Percentiles rank a stretch among this genome's conserved stretches.
Evolutionary conservation across 2,329 filamentous ascomycete genomes (phyloP).

Genomic region (Zymoseptoria ardabiliae): DNA sequence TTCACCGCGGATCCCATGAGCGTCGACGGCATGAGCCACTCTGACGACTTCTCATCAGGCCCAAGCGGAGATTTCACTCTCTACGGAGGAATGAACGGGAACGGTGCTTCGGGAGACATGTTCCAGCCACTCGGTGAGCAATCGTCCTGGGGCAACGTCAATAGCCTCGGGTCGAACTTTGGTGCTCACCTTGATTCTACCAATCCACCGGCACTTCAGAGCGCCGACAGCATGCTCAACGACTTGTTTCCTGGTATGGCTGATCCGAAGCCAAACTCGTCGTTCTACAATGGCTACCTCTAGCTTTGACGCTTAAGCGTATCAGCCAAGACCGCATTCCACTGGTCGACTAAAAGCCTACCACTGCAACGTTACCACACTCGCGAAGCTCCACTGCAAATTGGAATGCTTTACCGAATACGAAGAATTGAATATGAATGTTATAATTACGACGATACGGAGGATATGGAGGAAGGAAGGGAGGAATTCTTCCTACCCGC

Average conservation of each 20-base stretch:
- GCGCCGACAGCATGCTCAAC: slow-evolving; percentile 15
- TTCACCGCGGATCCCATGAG: slow-evolving; percentile 44
- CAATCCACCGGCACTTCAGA: slow-evolving; percentile 10
- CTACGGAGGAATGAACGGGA: slow-evolving; percentile 34
- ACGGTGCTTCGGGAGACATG: slow-evolving; percentile 21
- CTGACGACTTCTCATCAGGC: slow-evolving; percentile 51
- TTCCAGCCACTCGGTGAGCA: slow-evolving; percentile 21
- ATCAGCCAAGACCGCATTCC: not conserved
- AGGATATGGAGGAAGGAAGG: not conserved
- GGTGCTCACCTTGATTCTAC: slow-evolving; percentile 9
- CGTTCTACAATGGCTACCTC: not conserved
- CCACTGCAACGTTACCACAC: not conserved
- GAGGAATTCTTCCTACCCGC: not conserved
- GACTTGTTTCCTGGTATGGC: slow-evolving; percentile 18
- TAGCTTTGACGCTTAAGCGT: not conserved
- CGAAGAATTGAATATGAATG: not conserved
- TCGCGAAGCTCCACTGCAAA: not conserved
- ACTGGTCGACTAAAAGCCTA: not conserved
- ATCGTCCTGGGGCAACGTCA: slow-evolving; percentile 31
- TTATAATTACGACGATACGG: not conserved
- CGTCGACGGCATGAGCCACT: slow-evolving; percentile 36
- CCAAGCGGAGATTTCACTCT: slow-evolving; percentile 54
- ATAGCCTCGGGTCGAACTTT: slow-evolving; percentile 19
- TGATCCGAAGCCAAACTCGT: not conserved
- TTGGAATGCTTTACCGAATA: not conserved